Percentiles rank a stretch among this genome's conserved stretches.
Conservation (phyloP, 2,329 filamentous ascomycete genomes). For the Colletotrichum sp. region DNA sequence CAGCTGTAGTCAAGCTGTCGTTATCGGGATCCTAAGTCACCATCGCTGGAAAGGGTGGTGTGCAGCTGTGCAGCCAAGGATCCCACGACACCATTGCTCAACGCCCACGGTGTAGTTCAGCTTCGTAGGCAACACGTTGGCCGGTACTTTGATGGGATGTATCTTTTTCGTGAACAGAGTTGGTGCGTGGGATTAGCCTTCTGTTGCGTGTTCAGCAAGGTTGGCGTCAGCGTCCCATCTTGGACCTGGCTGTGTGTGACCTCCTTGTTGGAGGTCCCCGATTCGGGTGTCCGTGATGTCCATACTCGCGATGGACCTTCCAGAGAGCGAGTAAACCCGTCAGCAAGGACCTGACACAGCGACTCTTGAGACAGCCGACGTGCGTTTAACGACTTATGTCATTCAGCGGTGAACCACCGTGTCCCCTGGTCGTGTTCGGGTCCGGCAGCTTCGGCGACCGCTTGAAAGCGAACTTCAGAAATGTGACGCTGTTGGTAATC, state of each 20-base stretch:
- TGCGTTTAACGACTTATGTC: neutral
- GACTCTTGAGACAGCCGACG: neutral
- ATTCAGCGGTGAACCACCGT: neutral
- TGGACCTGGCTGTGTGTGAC: neutral
- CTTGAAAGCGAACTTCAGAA: neutral
- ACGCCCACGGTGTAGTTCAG: neutral
- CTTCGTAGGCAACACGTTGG: neutral
- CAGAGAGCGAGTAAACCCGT: neutral
- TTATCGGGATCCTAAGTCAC: constrained; percentile 2
- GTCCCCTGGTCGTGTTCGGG: neutral
- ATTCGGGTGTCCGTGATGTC: neutral
- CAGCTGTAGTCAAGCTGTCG: neutral
- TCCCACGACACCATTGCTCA: neutral
- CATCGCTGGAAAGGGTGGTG: neutral
- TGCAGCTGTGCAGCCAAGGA: neutral
- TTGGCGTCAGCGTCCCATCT: constrained; percentile 3
- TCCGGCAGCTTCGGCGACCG: neutral
- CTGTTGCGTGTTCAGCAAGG: neutral
- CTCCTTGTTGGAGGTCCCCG: neutral
- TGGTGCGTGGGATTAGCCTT: neutral
- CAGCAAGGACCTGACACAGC: neutral
- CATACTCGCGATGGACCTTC: neutral
- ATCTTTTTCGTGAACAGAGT: neutral
- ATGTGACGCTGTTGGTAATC: neutral
- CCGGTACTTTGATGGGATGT: constrained; percentile 2